Evolutionary conservation across 2,329 filamentous ascomycete species (phyloP), one percentile per base, ranked within the genome.

Genomic region (Metarhizium brunneum): DNA sequence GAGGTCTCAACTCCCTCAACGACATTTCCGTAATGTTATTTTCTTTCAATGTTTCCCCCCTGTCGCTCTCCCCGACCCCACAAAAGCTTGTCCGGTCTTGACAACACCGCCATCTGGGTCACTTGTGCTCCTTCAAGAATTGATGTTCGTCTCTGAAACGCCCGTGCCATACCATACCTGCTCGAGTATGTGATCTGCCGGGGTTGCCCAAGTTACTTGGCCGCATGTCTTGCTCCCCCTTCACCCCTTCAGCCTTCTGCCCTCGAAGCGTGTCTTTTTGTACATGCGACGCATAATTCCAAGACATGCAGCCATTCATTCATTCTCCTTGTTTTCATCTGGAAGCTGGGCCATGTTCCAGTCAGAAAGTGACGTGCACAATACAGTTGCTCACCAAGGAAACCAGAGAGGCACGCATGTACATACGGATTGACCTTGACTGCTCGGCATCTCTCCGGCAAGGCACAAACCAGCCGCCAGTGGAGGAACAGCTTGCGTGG

Each of bases 51-150:
- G 25, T 54, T 57, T 57, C 51, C 57, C 58, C 54, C 54, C 58
- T 57, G 58, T 58, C 56, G 48, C 54, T 11, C 58, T 43, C 52
- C 57, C 57, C 59, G 58, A 59, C 62, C 61, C 66, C 63, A 66
- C 64, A 70, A 71, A 25, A 71, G 69, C 69, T 70, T 71, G 68
- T 71, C 68, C 62, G 43, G 66, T 65, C 68, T 69, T 68, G 66
- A 69, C 67, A 69, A 65, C 63, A 60, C 59, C 58, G 59, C 60
- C 63, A 54, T 57, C 50, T 63, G 57, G 55, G 59, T 32, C 55
- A 48, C 53, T 47, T 47, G 13, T 47, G n/a, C 43, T 47, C 25
- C 57, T 54, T 59, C 64, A 14, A 61, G 68, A 57, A 68, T 62
- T 63, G 67, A 69, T 70, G 48, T 38, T 60, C 64, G 18, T 43